Conservation (phyloP, 805 yeast genomes). For the Metschnikowia corniflorae region DNA sequence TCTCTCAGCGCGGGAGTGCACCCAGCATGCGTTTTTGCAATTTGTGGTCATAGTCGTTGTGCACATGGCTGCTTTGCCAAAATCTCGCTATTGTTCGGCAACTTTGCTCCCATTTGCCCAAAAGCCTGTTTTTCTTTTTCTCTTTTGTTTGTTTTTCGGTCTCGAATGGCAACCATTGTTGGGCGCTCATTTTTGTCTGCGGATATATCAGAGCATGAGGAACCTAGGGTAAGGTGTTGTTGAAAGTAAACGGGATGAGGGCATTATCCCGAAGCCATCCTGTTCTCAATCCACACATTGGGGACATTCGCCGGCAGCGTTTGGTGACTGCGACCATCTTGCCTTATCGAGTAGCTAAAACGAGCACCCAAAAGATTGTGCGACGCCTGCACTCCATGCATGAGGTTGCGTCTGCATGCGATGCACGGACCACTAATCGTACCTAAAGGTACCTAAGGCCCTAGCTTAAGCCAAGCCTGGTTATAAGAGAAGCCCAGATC, state of each 20-base stretch:
- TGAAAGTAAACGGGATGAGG: not conserved
- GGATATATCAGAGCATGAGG: too few species aligned
- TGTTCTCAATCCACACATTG: too few species aligned
- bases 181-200: too few species aligned
- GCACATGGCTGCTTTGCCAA: not conserved
- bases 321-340: not conserved
- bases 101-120: not conserved
- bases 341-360: constrained; percentile 6
- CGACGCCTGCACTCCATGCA: constrained; percentile 7
- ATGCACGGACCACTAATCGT: not conserved
- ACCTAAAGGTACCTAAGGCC: not conserved
- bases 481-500: constrained; percentile 3
- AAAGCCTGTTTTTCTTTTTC: not conserved
- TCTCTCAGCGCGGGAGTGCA: too few species aligned
- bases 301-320: not conserved
- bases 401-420: constrained; percentile 7
- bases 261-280: not conserved
- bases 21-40: too few species aligned
- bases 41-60: too few species aligned
- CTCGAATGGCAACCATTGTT: not conserved
- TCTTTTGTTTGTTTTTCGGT: not conserved
- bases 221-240: too few species aligned
- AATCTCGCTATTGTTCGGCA: constrained; percentile 2
- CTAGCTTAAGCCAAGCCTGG: not conserved
- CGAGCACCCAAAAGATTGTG: not conserved